Evolutionary conservation across 805 yeast species (phyloP), one percentile per base, ranked within the genome.

Genomic region (Saccharomycopsis sp.): DNA sequence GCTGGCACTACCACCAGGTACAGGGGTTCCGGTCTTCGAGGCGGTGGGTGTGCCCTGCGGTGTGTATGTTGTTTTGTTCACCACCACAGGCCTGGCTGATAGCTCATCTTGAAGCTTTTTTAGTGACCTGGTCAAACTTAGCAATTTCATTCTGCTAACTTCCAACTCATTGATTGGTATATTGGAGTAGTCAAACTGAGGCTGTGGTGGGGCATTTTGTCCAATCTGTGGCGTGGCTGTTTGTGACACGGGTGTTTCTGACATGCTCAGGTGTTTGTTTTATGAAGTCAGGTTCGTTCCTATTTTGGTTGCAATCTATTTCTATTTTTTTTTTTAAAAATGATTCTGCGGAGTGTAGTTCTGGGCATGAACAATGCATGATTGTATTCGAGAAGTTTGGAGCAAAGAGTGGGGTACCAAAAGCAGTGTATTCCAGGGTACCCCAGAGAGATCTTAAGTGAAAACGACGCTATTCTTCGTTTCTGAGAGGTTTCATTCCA

Each of bases 131-230:
- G 79, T 71, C 4, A 76, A 50, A 37, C 20, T 51, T 38, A 31
- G 54, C 34, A 35, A 49, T 49, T 16, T 57, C 42, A 78, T 67
- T 44, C 87, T 57, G 4, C 79, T 59, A 4, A 80, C 70, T 48
- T 80, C 87, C 7, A 80, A 59, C 1, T 80, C 71, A 37, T 72
- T 73, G 0, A 75, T 66, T 0, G 87, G 85, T 2, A 77, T 72
- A 9, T 69, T 71, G 5, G 65, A 56, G 43, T 58, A 56, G 39
- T 67, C 65, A 13, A 17, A 27, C 22, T 13, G 29, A 9, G 35
- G 23, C 21, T 27, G 38, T 22, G 15, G 41, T 4, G 10, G 30
- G 15, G 25, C 36, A n/a, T n/a, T n/a, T n/a, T n/a, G n/a, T n/a
- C n/a, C n/a, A n/a, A n/a, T n/a, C 17, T 26, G 46, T 10, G 15